A percentile compares a stretch with the other conserved stretches of the same genome.
Evolutionary conservation across 2,329 filamentous ascomycete genomes (phyloP).

Genomic region (Exserohilum turcica): DNA sequence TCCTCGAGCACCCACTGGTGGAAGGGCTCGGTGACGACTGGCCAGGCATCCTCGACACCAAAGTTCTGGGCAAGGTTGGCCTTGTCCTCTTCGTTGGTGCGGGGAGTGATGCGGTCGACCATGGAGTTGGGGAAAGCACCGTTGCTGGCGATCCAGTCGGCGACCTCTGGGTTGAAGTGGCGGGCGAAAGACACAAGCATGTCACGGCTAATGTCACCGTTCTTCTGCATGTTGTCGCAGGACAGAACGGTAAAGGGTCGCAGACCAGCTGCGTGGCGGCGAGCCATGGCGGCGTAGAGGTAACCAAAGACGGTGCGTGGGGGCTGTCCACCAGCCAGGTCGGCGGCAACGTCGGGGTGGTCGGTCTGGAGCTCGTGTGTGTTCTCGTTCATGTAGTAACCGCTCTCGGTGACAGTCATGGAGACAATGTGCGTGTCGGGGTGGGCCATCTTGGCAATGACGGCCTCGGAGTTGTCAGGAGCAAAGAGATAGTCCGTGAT

Average conservation of each 20-base stretch:
- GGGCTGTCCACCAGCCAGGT: conserved; percentile 28
- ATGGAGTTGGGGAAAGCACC: conserved; percentile 41
- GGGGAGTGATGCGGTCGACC: conserved; percentile 39
- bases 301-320: conserved; percentile 37
- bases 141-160: conserved; percentile 33
- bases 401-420: conserved; percentile 38
- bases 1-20: conserved; percentile 40
- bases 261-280: conserved; percentile 33
- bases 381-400: conserved; percentile 40
- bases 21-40: conserved; percentile 38
- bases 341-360: conserved; percentile 34
- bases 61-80: conserved; percentile 28
- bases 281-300: conserved; percentile 30
- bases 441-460: conserved; percentile 38
- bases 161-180: conserved; percentile 31
- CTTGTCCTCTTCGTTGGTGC: conserved; percentile 32
- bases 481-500: conserved; percentile 40
- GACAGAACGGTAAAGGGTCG: conserved; percentile 38
- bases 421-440: conserved; percentile 39
- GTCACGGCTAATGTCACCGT: conserved; percentile 35
- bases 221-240: conserved; percentile 41
- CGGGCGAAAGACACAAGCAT: conserved; percentile 33
- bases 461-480: conserved; percentile 35
- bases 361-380: conserved; percentile 33
- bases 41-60: conserved; percentile 34